Evolutionary conservation across 352 stramenopile species (phyloP), one percentile per base, ranked within the genome.

Genomic region (Globisporangium okanoganense): DNA sequence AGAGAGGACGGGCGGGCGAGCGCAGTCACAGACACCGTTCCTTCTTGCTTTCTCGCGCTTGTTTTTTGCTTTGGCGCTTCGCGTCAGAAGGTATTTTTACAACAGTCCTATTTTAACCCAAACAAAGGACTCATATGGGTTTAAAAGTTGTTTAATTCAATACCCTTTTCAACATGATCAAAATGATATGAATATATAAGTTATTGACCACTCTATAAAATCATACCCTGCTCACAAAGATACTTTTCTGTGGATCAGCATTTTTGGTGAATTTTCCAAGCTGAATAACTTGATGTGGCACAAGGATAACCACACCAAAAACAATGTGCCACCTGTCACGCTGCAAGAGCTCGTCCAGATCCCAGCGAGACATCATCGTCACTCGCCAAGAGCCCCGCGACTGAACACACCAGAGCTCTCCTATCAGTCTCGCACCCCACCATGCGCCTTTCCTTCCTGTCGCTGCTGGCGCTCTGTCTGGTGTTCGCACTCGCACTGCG

Each of bases 401-500:
- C 31, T 43, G 49, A 33, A 56, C 49, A 43, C 48, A 54, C 13
- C 12, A 36, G 14, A 45, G 40, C 40, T 45, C 40, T 5, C n/a
- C 14, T n/a, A 7, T 22, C 18, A 45, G 35, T 6, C n/a, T 29
- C 29, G 29, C 44, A 57, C 10, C n/a, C 20, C 48, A 58, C 25
- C 1, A 91, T 91, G 82, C 72, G 74, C 40, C 58, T 60, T 20
- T 49, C 54, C 27, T 67, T 88, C 36, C 41, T 87, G 36, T 63
- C 78, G 54, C 64, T 90, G 29, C 48, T 90, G 36, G 75, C 71
- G 33, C 66, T 91, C 36, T 73, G 67, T n/a, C 59, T 73, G 24
- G 53, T 80, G 56, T 67, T 66, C 36, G 69, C 69, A 16, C 64
- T 82, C 8, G 57, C 56, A 1, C 57, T 71, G 51, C 60, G 56